Evolutionary conservation across 2,329 filamentous ascomycete genomes (phyloP).

Genomic region (Emmonsiellopsis sp.): DNA sequence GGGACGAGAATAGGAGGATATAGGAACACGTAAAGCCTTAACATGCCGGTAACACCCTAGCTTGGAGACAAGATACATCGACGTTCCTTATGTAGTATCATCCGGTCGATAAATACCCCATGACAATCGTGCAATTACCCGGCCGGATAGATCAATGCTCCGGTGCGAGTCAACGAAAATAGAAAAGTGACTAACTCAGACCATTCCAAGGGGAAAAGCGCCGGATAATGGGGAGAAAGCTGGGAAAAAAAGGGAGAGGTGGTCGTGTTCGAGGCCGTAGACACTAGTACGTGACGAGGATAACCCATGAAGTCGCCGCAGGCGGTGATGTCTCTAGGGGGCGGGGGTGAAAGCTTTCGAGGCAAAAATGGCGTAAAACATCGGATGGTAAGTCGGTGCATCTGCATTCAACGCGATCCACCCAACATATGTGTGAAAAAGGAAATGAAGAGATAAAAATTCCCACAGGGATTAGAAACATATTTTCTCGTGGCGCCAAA

Average conservation of each 20-base stretch:
- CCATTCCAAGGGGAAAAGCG: not conserved
- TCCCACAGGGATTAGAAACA: not conserved
- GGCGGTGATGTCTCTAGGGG: not conserved
- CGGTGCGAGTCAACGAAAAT: not conserved
- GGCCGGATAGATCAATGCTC: not conserved
- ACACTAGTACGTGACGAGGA: not conserved
- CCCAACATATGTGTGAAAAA: not conserved
- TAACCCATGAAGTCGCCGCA: not conserved
- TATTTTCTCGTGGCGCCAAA: not conserved
- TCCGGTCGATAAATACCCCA: not conserved
- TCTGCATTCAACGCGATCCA: not conserved
- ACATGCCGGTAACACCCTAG: conserved; percentile 10
- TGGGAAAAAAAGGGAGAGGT: not conserved
- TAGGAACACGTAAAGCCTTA: not conserved
- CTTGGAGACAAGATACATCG: conserved; percentile 1
- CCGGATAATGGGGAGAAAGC: not conserved
- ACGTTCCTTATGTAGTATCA: not conserved
- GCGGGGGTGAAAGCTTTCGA: not conserved
- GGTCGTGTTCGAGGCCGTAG: not conserved
- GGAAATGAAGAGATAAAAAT: not conserved
- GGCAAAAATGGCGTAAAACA: not conserved
- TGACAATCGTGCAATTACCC: not conserved
- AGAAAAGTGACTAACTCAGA: not conserved
- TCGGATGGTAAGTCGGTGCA: not conserved
- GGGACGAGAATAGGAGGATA: not conserved